A percentile compares a stretch with the other conserved stretches of the same genome.
These are phyloP conservation scores for Hemileccinum impolitum DNA, from an alignment of 768 basidiomycete species.

Conservation along the genomic window DNA sequence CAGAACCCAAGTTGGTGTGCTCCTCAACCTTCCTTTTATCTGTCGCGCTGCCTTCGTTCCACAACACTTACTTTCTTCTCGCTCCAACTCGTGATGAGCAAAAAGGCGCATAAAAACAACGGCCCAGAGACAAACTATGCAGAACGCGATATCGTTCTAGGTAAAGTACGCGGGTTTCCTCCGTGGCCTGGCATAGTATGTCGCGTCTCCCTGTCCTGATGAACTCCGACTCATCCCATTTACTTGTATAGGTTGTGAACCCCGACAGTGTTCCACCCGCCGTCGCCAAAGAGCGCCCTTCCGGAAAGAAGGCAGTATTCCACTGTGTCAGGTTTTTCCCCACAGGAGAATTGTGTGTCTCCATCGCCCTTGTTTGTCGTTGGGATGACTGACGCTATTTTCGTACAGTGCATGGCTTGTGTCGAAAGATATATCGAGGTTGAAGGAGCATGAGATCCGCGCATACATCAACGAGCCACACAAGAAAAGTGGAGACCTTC, in stretches of 20 bases:
- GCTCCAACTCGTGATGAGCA: constrained; percentile 38
- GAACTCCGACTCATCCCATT: constrained; percentile 10
- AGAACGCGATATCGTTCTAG: constrained; percentile 82
- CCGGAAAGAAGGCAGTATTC: constrained; percentile 64
- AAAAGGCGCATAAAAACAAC: constrained; percentile 46
- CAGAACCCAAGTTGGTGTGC: constrained; percentile 38
- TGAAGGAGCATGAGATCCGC: constrained; percentile 79
- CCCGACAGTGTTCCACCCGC: constrained; percentile 56
- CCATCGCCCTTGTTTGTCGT: constrained; percentile 11
- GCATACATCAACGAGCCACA: constrained; percentile 73
- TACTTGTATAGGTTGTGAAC: constrained; percentile 66
- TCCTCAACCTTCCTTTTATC: constrained; percentile 41
- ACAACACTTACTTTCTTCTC: constrained; percentile 17
- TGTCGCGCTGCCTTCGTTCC: constrained; percentile 28
- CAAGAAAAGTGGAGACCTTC: constrained; percentile 75
- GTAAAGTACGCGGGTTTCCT: constrained; percentile 91
- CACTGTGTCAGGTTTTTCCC: constrained; percentile 90
- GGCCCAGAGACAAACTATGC: constrained; percentile 52
- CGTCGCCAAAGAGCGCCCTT: constrained; percentile 71
- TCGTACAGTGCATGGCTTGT: constrained; percentile 75
- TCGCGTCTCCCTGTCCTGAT: constrained; percentile 26
- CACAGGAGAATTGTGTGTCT: constrained; percentile 84
- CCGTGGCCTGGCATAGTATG: constrained; percentile 94
- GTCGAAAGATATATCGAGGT: constrained; percentile 75
- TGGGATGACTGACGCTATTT: constrained; percentile 7